Evolutionary conservation across 2,329 filamentous ascomycete species (phyloP).

Genomic region (Pseudogymnoascus sp.): DNA sequence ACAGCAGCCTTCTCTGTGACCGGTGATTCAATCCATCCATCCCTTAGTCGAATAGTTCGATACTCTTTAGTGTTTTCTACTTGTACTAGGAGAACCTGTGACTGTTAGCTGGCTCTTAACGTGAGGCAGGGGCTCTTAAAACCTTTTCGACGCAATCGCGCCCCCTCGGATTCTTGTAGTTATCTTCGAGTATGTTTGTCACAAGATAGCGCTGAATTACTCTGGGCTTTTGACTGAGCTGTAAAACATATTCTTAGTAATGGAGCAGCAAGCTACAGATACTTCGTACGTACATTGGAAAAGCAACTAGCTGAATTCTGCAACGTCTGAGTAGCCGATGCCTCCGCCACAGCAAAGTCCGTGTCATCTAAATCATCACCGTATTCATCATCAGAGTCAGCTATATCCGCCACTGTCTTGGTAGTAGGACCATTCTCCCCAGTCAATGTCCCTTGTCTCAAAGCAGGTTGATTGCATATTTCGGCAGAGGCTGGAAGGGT

Average conservation of each 20-base stretch:
- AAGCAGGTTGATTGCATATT: conserved; percentile 12
- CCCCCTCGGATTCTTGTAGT: conserved; percentile 58
- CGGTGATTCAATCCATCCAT: conserved; percentile 78
- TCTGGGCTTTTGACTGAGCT: conserved; percentile 60
- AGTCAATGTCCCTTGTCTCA: conserved; percentile 10
- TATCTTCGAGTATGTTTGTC: conserved; percentile 61
- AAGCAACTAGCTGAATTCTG: conserved; percentile 28
- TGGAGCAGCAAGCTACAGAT: conserved; percentile 24
- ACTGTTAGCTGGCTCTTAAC: conserved; percentile 1
- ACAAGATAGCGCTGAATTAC: conserved; percentile 84
- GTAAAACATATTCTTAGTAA: conserved; percentile 52
- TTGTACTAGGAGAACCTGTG: conserved; percentile 71
- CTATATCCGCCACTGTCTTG: conserved; percentile 33
- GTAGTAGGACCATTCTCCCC: conserved; percentile 19
- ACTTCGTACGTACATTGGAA: conserved; percentile 46
- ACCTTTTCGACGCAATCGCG: conserved; percentile 62
- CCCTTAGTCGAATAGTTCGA: conserved; percentile 68
- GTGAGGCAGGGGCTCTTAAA: neutral
- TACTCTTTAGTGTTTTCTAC: conserved; percentile 62
- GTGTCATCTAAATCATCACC: conserved; percentile 55
- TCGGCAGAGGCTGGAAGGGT: conserved; percentile 23
- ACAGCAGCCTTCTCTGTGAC: conserved; percentile 70
- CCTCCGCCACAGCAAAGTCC: conserved; percentile 71
- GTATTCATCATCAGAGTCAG: conserved; percentile 64
- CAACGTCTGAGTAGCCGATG: conserved; percentile 62